Evolutionary conservation across 768 basidiomycete species (phyloP), one percentile per base, ranked within the genome.

Genomic region (Amylocystis lapponica): DNA sequence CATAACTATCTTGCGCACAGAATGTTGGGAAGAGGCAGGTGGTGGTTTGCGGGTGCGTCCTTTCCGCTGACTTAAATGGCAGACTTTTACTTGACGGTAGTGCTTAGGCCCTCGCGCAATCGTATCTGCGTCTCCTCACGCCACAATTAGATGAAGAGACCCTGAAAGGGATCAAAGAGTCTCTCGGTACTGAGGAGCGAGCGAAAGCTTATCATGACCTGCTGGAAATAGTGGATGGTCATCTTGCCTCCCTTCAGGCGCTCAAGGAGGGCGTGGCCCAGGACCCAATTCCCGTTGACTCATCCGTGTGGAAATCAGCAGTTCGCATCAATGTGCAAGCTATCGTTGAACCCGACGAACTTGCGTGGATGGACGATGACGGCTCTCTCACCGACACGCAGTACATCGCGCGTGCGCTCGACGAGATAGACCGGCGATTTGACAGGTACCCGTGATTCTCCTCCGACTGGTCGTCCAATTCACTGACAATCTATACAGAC

Each of bases 281-380:
- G 14, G 37, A n/a, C n/a, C n/a, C n/a, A n/a, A n/a, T n/a, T 14
- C 4, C 6, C 22, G 23, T 7, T 9, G 22, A 12, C 35, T 20
- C 19, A 36, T 11, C 6, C 43, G 55, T 25, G n/a, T 56, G 46
- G 51, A 46, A 37, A 21, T 23, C 19, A 16, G 40, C 25, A 22
- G 50, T 47, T 13, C 50, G 38, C 16, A 33, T 20, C 10, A 47
- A 33, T 10, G 56, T 53, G 2, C 40, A 71, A 60, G 54, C 48
- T 1, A 63, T 83, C 31, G 63, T 78, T 16, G 51, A 65, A 41
- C 71, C 74, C 16, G 68, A 73, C 43, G 56, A 67, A 2, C 51
- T 76, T 6, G 53, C 64, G 11, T 83, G 79, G 81, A 77, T 75
- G 70, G 74, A 75, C 20, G 73, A 75, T 36, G 77, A 79, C 36